These are phyloP conservation scores for Lyophyllum semitale DNA, from an alignment of 768 basidiomycete species.

Conservation along the genomic window DNA sequence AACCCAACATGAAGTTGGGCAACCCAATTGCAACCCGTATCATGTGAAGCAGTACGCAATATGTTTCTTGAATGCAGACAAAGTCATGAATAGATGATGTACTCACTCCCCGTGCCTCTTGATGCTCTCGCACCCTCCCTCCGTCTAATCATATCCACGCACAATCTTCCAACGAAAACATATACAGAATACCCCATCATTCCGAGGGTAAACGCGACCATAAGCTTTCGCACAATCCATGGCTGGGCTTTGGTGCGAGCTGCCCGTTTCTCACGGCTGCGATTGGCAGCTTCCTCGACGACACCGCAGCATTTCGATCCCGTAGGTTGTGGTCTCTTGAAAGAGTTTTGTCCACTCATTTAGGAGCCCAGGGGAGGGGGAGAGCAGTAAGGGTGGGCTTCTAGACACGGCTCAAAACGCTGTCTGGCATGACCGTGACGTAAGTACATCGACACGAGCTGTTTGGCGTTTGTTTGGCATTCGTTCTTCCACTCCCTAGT, in stretches of 20 bases:
- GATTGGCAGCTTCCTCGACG: constrained; percentile 47
- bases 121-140: constrained; percentile 45
- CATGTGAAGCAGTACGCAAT: too few species aligned
- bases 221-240: constrained; percentile 73
- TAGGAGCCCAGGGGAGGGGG: not conserved
- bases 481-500: not conserved
- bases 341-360: not conserved
- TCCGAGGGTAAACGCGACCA: constrained; percentile 57
- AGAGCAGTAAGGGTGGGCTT: not conserved
- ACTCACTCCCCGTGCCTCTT: constrained; percentile 68
- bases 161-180: constrained; percentile 76
- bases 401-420: not conserved
- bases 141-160: constrained; percentile 66
- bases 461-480: constrained; percentile 12
- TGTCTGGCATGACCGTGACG: too few species aligned
- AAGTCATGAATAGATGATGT: not conserved
- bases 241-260: constrained; percentile 58
- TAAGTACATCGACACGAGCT: constrained; percentile 9
- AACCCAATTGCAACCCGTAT: too few species aligned
- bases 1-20: too few species aligned
- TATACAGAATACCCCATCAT: constrained; percentile 72
- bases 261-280: constrained; percentile 41
- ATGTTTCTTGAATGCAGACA: not conserved
- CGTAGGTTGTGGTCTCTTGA: not conserved
- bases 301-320: constrained; percentile 48